Evolutionary conservation across 2,329 filamentous ascomycete genomes (phyloP).

Genomic region (Trichoderma atroviride): DNA sequence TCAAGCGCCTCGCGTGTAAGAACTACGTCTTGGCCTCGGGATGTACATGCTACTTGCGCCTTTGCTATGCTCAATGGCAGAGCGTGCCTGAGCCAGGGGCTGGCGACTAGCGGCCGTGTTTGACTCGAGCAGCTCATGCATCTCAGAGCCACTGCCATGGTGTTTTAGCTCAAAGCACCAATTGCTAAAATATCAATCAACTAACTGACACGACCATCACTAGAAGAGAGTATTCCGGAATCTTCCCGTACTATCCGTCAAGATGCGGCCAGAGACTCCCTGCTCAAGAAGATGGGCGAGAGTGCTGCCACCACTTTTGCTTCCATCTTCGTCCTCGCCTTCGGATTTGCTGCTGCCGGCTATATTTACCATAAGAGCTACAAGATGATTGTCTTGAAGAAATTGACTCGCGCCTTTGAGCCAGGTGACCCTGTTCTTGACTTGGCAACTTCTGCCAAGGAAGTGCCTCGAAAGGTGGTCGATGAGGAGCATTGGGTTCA

Average conservation of each 20-base stretch:
- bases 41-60: background rate
- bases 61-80: background rate
- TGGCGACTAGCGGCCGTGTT: background rate
- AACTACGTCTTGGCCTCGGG: background rate
- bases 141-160: background rate
- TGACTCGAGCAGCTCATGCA: background rate
- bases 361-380: constrained; percentile 82
- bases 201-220: background rate
- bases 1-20: background rate
- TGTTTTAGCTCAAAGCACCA: background rate
- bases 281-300: constrained; percentile 68
- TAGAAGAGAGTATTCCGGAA: constrained; percentile 4
- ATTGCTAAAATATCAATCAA: background rate
- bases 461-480: constrained; percentile 50
- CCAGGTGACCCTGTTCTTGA: constrained; percentile 90
- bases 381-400: constrained; percentile 86
- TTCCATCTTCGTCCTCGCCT: constrained; percentile 71
- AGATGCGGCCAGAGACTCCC: constrained; percentile 35
- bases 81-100: background rate
- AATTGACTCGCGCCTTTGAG: constrained; percentile 89
- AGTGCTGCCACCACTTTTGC: constrained; percentile 75
- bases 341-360: constrained; percentile 66
- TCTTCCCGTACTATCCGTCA: background rate
- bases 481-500: constrained; percentile 68
- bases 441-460: constrained; percentile 68